Evolutionary conservation across 2,329 filamentous ascomycete species (phyloP).

Genomic region (Pezicula carpinea): DNA sequence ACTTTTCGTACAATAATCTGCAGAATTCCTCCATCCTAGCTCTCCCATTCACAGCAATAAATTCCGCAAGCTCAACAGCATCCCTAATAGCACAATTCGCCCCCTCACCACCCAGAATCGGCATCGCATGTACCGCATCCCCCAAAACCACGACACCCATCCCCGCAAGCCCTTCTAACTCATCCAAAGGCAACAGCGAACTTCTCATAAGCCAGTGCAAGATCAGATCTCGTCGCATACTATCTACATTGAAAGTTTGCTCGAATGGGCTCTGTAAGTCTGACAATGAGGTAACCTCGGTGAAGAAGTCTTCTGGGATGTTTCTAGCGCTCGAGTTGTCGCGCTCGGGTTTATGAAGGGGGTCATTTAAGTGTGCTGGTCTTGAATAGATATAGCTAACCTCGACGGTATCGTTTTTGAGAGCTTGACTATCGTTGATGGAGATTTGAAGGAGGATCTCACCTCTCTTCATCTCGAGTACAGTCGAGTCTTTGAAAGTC

Average conservation of each 20-base stretch:
- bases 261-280: constrained; percentile 9
- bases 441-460: constrained; percentile 8
- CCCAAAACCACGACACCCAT: constrained; percentile 13
- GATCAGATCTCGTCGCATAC: constrained; percentile 6
- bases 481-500: not conserved
- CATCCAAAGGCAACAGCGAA: constrained; percentile 5
- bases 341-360: constrained; percentile 6
- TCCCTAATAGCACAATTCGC: constrained; percentile 17
- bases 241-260: constrained; percentile 9
- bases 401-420: not conserved
- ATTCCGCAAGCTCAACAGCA: constrained; percentile 11
- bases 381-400: constrained; percentile 11
- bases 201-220: constrained; percentile 14
- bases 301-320: constrained; percentile 6
- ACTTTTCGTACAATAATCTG: constrained; percentile 1
- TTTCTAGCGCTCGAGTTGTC: not conserved
- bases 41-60: not conserved
- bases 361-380: constrained; percentile 5
- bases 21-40: not conserved
- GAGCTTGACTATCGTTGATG: constrained; percentile 5
- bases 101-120: constrained; percentile 18
- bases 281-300: constrained; percentile 3
- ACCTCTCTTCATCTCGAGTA: constrained; percentile 5
- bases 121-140: constrained; percentile 16
- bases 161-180: constrained; percentile 3